Evolutionary conservation across 768 basidiomycete species (phyloP), one percentile per base, ranked within the genome.

Genomic region (Pleurotus cornucopiae): DNA sequence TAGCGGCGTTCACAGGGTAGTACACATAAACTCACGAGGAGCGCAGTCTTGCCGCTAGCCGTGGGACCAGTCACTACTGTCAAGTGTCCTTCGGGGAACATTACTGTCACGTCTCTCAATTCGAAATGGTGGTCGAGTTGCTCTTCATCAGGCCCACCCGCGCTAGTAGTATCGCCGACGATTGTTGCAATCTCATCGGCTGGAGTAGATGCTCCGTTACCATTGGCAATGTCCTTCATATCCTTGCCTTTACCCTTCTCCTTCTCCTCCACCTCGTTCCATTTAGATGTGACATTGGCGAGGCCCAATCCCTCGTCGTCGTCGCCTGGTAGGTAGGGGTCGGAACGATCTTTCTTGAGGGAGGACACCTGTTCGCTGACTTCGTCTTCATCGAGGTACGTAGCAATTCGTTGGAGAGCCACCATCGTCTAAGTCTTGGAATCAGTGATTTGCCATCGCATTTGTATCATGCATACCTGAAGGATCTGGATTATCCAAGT

Each of bases 1-100:
- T 34, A 49, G n/a, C 12, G n/a, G 14, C 11, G 44, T 18, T 14
- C 40, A 20, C 26, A 48, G 4, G 44, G n/a, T 43, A 9, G 21
- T 21, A 0, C 21, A 9, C 16, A n/a, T 40, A 12, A 20, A 6
- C 81, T 38, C 61, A 85, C 85, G 53, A 93, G 74, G 1, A 92
- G 68, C 0, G 91, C 89, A 0, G 87, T 90, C 72, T 94, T 94
- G 1, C 91, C 91, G 41, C 84, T 83, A 4, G 89, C 91, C 4
- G 90, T 92, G 0, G 90, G 88, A 1, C 88, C 88, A 18, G 86
- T 86, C 53, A 94, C 75, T 5, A 94, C 70, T 0, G 88, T 83
- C 14, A 94, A 70, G 66, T 83, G 66, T 7, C 86, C 84, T 37
- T 85, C 78, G 0, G 92, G 91, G 72, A 94, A 94, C 46, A 73